Evolutionary conservation across 2,329 filamentous ascomycete genomes (phyloP).

Genomic region (Penicillium sp.): DNA sequence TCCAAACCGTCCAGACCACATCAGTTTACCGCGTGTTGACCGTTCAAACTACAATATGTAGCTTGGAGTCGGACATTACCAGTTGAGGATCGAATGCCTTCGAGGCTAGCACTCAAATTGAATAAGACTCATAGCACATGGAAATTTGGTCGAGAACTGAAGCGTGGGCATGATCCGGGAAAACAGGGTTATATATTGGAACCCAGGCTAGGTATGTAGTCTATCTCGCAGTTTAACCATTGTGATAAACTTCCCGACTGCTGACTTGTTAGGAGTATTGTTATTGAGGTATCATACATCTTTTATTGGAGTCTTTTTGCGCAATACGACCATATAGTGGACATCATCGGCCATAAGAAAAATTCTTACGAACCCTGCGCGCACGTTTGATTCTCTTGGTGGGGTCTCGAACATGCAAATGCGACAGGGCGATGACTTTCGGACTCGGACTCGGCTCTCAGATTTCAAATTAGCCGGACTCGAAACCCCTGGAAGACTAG

Average conservation of each 20-base stretch:
- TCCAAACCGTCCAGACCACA: not conserved
- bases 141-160: not conserved
- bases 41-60: not conserved
- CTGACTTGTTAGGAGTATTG: not conserved
- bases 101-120: not conserved
- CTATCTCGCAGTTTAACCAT: not conserved
- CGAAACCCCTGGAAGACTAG: not conserved
- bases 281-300: not conserved
- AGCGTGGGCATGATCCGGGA: not conserved
- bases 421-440: constrained; percentile 2
- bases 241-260: not conserved
- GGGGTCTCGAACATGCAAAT: not conserved
- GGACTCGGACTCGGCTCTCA: constrained; percentile 14
- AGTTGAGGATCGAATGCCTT: not conserved
- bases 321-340: constrained; percentile 16
- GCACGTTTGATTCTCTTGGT: not conserved
- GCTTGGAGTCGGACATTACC: not conserved
- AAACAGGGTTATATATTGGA: not conserved
- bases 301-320: constrained; percentile 2
- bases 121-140: not conserved
- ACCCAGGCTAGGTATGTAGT: not conserved
- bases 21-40: not conserved
- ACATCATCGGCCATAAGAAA: not conserved
- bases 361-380: not conserved
- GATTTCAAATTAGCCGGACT: not conserved